Base-by-base conservation (phyloP, 2,329 filamentous ascomycete genomes). In the Botryosphaeria dothidea region DNA sequence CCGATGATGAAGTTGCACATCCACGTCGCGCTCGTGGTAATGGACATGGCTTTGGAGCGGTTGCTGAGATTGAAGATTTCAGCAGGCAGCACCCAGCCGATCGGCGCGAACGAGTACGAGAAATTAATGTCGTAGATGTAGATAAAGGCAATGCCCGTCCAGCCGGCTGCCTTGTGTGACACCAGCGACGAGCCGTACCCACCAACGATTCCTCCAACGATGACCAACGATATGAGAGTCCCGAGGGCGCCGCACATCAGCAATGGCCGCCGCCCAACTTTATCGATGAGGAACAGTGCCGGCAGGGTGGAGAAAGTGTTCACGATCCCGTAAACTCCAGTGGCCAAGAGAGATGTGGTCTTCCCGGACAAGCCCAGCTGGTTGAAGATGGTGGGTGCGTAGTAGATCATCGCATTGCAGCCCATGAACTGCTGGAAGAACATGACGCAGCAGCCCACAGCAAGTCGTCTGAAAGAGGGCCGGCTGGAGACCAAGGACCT, bases 101-200 rank as follows among this genome's bases (percentile, higher is more conserved):
- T 89, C 0, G 90, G 90, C 4, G 90, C 90, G 90, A 90, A 93
- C 0, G 90, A 91, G 7, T 88, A 86, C 11, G 90, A 90, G 74
- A 92, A 93, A 83, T 62, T 62, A 19, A 78, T 65, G 8, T 69
- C 51, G 36, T 64, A 65, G 13, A 64, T 49, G 46, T 52, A 64
- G 51, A 64, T 23, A 23, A 54, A 51, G n/a, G 49, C 41, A 46
- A 62, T 82, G n/a, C 79, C 81, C n/a, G 77, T 77, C 85, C 84
- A 86, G 6, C 86, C 86, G 65, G 83, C 80, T 0, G 78, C 73
- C 3, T 78, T 74, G 69, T 88, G 83, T 1, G 77, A 71, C 0
- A 79, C 70, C 84, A 84, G 87, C 66, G 83, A 75, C 21, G 79
- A 69, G 11, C 78, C 80, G 71, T 80, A 88, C 8, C 81, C 75